Evolutionary conservation across 2,329 filamentous ascomycete species (phyloP).

Genomic region (Botrytis porri): DNA sequence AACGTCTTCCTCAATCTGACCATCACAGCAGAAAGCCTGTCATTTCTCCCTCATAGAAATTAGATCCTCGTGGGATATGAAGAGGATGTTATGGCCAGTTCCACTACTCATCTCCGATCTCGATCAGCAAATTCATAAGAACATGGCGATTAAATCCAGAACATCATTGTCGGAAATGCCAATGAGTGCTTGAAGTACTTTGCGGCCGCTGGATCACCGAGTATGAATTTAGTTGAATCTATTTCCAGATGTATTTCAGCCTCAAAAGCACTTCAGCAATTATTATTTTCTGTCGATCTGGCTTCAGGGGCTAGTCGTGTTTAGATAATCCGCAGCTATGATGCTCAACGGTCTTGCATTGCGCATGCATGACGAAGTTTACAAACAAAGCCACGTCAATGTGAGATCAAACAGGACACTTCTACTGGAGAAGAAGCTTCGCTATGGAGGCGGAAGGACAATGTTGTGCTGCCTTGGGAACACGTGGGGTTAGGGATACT

Average conservation of each 20-base stretch:
- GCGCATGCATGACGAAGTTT: neutral
- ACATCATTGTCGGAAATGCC: neutral
- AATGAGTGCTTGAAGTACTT: neutral
- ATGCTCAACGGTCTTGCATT: slow-evolving; percentile 1
- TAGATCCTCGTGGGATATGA: neutral
- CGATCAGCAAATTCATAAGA: neutral
- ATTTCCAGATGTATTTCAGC: neutral
- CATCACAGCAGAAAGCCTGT: neutral
- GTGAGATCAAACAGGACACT: neutral
- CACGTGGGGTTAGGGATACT: neutral
- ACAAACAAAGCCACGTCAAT: neutral
- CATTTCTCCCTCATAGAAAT: neutral
- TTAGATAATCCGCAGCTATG: neutral
- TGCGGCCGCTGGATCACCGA: neutral
- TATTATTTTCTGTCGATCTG: neutral
- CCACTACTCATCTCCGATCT: neutral
- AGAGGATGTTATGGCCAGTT: neutral
- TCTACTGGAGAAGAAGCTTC: neutral
- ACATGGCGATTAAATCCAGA: neutral
- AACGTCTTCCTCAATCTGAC: neutral
- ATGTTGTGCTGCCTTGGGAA: neutral
- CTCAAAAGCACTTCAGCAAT: neutral
- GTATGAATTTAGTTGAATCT: neutral
- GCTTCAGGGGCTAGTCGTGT: neutral
- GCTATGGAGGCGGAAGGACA: neutral